Evolutionary conservation across 1,139 yeast genomes (phyloP).

Genomic region (Sugiyamaella xylanicola): DNA sequence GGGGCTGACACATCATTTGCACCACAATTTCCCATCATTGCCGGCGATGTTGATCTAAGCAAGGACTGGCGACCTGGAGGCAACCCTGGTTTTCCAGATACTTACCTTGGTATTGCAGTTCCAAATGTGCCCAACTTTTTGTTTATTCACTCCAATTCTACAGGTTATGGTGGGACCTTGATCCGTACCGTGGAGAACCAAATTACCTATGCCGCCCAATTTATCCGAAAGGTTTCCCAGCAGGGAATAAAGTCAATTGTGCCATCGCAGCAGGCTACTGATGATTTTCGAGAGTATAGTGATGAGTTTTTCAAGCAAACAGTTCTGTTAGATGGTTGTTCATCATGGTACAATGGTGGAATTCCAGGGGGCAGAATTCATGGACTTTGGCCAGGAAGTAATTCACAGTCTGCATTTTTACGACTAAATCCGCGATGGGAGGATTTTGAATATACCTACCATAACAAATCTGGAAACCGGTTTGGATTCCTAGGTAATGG

Average conservation of each 20-base stretch:
- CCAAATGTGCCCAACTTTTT: conserved; percentile 36
- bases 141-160: conserved; percentile 28
- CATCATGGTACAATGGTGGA: conserved; percentile 33
- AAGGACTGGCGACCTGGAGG: conserved; percentile 20
- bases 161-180: conserved; percentile 31
- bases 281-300: conserved; percentile 27
- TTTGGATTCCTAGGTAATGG: conserved; percentile 31
- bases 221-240: conserved; percentile 30
- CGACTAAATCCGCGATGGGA: conserved; percentile 34
- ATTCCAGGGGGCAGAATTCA: conserved; percentile 26
- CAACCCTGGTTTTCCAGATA: conserved; percentile 23
- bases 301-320: conserved; percentile 28
- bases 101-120: conserved; percentile 33
- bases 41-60: conserved; percentile 28
- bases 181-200: conserved; percentile 29
- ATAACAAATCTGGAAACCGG: conserved; percentile 21
- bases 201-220: conserved; percentile 29
- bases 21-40: conserved; percentile 33
- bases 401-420: conserved; percentile 27
- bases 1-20: conserved; percentile 32
- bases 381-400: conserved; percentile 36
- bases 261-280: conserved; percentile 29
- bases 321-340: conserved; percentile 28
- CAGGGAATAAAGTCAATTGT: conserved; percentile 30
- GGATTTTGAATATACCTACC: conserved; percentile 31